Percentiles rank a stretch among this genome's conserved stretches.
Conservation (phyloP, 441 rosid species). For the Brassica balearica region DNA sequence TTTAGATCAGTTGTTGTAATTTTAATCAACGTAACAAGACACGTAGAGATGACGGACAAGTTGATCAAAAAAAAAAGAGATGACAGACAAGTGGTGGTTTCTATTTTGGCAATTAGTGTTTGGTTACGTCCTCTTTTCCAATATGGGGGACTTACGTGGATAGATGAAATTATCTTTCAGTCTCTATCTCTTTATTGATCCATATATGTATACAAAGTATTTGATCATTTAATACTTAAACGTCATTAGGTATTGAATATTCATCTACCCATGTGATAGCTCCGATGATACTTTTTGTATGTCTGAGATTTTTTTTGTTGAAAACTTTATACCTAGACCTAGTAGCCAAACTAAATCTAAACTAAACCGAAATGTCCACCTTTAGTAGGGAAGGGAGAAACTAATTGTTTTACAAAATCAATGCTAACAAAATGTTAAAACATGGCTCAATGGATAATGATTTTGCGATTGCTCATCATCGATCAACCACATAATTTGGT, state of each 20-base stretch:
- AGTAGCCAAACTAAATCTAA: no score
- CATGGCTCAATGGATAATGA: not conserved
- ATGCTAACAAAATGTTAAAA: not conserved
- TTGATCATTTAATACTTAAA: not conserved
- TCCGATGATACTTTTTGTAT: constrained; percentile 5
- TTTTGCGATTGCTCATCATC: not conserved
- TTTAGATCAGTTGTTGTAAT: not conserved
- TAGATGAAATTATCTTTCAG: constrained; percentile 11
- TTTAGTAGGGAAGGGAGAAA: no score
- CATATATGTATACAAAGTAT: constrained; percentile 6
- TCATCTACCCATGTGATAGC: constrained; percentile 21
- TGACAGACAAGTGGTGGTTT: constrained; percentile 30
- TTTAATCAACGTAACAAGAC: constrained; percentile 28
- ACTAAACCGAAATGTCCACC: no score
- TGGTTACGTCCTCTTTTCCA: constrained; percentile 38
- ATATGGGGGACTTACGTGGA: constrained; percentile 33
- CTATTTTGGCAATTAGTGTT: constrained; percentile 35
- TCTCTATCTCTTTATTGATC: constrained; percentile 29
- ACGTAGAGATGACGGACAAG: constrained; percentile 10
- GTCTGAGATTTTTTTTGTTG: not conserved
- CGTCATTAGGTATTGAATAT: not conserved
- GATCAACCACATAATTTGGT: not conserved
- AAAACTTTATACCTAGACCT: no score
- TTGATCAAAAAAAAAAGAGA: not conserved
- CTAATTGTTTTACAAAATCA: no score